Conservation (phyloP, 1,284 basidiomycete species). For the Omphalotus olearius region DNA sequence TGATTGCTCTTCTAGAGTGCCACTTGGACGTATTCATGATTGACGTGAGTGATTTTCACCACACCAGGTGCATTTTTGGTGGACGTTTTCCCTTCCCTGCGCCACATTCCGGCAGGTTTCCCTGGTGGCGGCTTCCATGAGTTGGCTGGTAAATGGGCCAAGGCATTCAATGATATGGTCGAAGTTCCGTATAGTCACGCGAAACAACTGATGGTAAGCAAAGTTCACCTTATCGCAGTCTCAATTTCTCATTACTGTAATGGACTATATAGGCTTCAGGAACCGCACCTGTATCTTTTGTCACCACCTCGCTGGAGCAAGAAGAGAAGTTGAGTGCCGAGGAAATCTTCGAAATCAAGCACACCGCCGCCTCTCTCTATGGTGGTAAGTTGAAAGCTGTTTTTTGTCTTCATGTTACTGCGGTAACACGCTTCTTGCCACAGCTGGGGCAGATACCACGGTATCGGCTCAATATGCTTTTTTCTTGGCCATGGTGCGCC, state of each 20-base stretch:
- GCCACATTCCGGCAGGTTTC: conserved; percentile 22
- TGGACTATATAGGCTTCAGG: conserved; percentile 11
- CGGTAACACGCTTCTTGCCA: neutral
- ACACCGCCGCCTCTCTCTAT: conserved; percentile 19
- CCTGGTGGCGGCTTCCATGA: conserved; percentile 24
- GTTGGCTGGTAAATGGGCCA: conserved; percentile 15
- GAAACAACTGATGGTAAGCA: conserved; percentile 19
- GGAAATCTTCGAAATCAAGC: conserved; percentile 18
- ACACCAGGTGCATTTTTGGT: conserved; percentile 19
- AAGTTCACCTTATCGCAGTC: no score
- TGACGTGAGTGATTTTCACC: neutral
- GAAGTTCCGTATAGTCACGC: conserved; percentile 18
- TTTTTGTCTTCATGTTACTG: neutral
- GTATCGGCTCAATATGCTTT: conserved; percentile 19
- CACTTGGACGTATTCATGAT: neutral
- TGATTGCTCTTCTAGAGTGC: neutral
- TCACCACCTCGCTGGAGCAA: conserved; percentile 14
- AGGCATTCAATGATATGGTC: conserved; percentile 16
- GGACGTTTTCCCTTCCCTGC: conserved; percentile 22
- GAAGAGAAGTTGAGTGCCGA: conserved; percentile 11
- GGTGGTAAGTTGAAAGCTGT: conserved; percentile 12
- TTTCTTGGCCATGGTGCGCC: conserved; percentile 20
- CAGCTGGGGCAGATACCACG: conserved; percentile 18
- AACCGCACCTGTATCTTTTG: conserved; percentile 16
- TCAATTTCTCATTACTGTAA: neutral